phyloP scores from a whole-genome alignment of 768 basidiomycete genomes.

The Kwoniella bestiolae region DNA sequence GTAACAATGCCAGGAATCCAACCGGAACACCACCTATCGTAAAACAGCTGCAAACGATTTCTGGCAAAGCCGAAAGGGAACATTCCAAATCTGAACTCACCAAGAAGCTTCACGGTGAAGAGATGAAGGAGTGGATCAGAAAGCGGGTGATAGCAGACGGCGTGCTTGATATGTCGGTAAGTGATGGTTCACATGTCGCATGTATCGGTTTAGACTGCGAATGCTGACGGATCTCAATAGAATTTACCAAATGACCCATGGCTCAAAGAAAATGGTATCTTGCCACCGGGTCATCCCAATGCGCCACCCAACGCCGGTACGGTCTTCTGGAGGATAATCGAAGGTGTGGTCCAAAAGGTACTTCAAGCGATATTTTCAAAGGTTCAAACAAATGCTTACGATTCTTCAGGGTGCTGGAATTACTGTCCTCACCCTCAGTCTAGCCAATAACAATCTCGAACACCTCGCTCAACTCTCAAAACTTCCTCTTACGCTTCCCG shows the following conservation, averaged over 20 bases:
- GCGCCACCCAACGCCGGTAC: conserved; percentile 65
- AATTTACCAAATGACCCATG: conserved; percentile 74
- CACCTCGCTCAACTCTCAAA: conserved; percentile 66
- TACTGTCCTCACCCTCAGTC: conserved; percentile 68
- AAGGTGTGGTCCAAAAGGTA: conserved; percentile 43
- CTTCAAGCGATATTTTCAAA: not conserved
- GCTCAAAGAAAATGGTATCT: conserved; percentile 71
- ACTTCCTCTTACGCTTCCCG: conserved; percentile 74
- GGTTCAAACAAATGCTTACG: not conserved
- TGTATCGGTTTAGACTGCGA: not conserved
- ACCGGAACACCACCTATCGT: conserved; percentile 17
- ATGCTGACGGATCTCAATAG: conserved; percentile 23
- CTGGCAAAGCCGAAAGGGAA: conserved; percentile 25
- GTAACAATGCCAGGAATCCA: conserved; percentile 15
- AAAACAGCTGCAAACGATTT: conserved; percentile 9
- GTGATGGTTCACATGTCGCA: conserved; percentile 9
- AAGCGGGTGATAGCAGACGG: conserved; percentile 31
- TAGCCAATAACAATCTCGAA: conserved; percentile 76
- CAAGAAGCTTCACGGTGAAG: conserved; percentile 35
- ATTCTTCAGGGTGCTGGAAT: conserved; percentile 48
- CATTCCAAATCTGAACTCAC: conserved; percentile 27
- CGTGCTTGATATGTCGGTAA: conserved; percentile 45
- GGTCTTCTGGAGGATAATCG: conserved; percentile 74
- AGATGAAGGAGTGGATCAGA: conserved; percentile 46
- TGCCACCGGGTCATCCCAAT: conserved; percentile 71